Evolutionary conservation across 75 land plant genomes (phyloP).

Genomic region (Selaginella tamariscina): DNA sequence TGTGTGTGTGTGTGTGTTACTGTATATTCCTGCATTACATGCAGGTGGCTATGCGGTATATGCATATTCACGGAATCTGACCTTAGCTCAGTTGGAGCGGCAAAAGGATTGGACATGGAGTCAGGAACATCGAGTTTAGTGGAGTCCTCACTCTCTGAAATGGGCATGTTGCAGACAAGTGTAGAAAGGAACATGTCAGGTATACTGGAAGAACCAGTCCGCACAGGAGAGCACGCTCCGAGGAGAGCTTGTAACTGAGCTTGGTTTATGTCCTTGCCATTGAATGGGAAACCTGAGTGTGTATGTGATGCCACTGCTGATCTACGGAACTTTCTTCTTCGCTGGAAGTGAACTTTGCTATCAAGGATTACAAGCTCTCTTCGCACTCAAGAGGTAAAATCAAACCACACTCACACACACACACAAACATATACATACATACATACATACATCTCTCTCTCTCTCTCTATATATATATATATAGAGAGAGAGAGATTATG

Average conservation of each 20-base stretch:
- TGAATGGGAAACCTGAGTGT: background rate
- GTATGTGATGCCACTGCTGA: background rate
- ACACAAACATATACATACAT: too few species aligned
- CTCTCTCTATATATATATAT: too few species aligned
- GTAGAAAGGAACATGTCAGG: background rate
- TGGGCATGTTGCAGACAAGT: background rate
- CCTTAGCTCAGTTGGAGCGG: background rate
- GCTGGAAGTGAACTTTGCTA: background rate
- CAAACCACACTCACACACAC: too few species aligned
- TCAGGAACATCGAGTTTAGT: background rate
- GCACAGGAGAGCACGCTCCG: background rate
- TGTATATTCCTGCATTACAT: too few species aligned
- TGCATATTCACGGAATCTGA: too few species aligned
- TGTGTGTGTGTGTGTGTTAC: too few species aligned
- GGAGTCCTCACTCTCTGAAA: background rate
- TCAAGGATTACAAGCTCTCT: too few species aligned
- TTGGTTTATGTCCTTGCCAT: background rate
- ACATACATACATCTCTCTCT: too few species aligned
- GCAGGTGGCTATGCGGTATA: too few species aligned
- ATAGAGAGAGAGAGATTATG: too few species aligned
- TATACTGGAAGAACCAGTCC: background rate
- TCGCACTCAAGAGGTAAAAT: too few species aligned
- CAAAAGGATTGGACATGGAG: background rate
- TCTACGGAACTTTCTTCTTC: background rate
- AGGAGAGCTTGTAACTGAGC: background rate